Evolutionary conservation across 352 stramenopile species (phyloP).

Genomic region (Aphanomyces cochlioides): DNA sequence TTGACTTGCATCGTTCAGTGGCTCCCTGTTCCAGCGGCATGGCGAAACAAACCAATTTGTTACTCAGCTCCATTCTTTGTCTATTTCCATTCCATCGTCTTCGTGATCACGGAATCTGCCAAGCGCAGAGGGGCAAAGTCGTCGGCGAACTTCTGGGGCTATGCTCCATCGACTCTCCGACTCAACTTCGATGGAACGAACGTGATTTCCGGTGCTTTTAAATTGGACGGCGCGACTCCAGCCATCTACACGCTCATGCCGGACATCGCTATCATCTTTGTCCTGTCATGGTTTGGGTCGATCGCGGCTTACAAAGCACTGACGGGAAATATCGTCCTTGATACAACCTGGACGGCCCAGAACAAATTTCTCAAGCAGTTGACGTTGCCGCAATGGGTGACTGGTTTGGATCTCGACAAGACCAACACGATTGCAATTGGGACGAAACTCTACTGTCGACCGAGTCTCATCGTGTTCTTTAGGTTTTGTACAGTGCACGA

Average conservation of each 20-base stretch:
- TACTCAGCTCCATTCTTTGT: conserved; percentile 13
- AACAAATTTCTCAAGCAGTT: conserved; percentile 18
- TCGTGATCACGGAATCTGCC: neutral
- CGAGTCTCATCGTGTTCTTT: conserved; percentile 11
- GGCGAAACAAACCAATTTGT: conserved; percentile 5
- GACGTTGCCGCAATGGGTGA: conserved; percentile 18
- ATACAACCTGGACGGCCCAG: conserved; percentile 15
- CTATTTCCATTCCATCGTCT: conserved; percentile 11
- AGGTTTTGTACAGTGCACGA: conserved; percentile 12
- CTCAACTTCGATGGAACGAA: conserved; percentile 3
- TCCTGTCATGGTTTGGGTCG: neutral
- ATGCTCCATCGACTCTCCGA: neutral
- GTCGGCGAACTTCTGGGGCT: neutral
- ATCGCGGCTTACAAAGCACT: conserved; percentile 4
- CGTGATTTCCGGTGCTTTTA: neutral
- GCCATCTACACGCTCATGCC: conserved; percentile 18
- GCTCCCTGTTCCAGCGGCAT: neutral
- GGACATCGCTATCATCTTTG: neutral
- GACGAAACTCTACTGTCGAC: conserved; percentile 20
- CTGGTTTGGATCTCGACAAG: conserved; percentile 13
- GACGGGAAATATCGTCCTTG: neutral
- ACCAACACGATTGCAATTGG: conserved; percentile 21
- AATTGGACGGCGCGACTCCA: neutral
- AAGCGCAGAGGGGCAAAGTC: neutral
- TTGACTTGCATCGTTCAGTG: conserved; percentile 3